A percentile compares a stretch with the other conserved stretches of the same genome.
Evolutionary conservation across 192 early-diverging fungal species (phyloP).

Genomic region (Linnemannia hyalina): DNA sequence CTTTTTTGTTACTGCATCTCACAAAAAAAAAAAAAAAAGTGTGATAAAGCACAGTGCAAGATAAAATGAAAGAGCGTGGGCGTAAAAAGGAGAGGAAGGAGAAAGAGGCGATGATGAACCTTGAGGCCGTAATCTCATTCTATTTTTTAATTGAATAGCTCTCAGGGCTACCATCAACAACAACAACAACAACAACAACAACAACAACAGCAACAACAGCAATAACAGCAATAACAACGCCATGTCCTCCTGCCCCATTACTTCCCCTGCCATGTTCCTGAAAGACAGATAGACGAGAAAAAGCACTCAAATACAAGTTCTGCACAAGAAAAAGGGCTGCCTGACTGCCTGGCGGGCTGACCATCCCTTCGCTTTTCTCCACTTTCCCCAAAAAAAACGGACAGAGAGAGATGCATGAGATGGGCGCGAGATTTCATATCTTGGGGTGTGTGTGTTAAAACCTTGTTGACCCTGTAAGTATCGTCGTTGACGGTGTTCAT

Average conservation of each 20-base stretch:
- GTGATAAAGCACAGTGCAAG: background rate
- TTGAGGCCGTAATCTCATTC: background rate
- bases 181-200: no score
- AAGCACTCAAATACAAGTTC: background rate
- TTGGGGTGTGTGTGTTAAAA: background rate
- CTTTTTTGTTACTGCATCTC: background rate
- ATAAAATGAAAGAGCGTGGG: background rate
- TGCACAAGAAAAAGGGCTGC: background rate
- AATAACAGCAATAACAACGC: no score
- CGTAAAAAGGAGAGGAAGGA: background rate
- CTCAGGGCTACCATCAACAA: background rate
- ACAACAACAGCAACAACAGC: no score
- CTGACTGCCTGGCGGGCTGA: background rate
- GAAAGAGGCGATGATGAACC: background rate
- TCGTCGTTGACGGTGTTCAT: background rate
- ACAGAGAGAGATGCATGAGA: background rate
- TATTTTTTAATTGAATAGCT: constrained; percentile 7
- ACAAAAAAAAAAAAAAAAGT: background rate
- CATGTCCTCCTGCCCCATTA: background rate
- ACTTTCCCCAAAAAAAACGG: background rate
- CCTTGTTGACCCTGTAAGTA: background rate
- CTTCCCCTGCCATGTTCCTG: background rate
- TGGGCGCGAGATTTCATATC: constrained; percentile 9
- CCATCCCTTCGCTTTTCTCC: background rate
- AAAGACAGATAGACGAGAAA: background rate